These are phyloP conservation scores for Termitomyces sp. DNA, from an alignment of 768 basidiomycete species.

Conservation along the genomic window DNA sequence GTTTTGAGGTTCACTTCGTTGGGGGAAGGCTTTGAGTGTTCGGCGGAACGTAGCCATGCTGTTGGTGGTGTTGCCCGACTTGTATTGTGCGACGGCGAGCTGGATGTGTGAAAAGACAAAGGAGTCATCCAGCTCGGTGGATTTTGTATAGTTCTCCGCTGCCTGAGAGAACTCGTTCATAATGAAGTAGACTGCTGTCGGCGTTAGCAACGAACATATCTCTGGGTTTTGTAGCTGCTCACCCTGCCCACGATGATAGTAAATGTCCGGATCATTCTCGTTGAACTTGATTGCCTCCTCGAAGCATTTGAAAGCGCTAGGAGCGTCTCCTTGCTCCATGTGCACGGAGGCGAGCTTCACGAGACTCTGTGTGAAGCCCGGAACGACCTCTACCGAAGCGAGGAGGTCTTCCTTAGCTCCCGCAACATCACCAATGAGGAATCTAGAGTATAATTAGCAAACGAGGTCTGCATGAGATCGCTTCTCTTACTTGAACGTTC, in stretches of 20 bases:
- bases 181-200: constrained; percentile 77
- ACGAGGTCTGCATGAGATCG: background rate
- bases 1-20: constrained; percentile 85
- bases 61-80: constrained; percentile 67
- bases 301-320: constrained; percentile 84
- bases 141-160: constrained; percentile 86
- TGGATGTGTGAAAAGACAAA: constrained; percentile 99
- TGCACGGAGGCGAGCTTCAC: constrained; percentile 96
- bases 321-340: constrained; percentile 89
- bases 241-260: constrained; percentile 99
- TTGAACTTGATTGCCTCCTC: constrained; percentile 84
- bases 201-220: background rate
- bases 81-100: constrained; percentile 95
- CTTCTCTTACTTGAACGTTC: constrained; percentile 83
- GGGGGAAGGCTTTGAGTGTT: constrained; percentile 80
- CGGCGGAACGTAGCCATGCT: constrained; percentile 89
- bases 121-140: constrained; percentile 74
- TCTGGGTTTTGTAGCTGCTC: constrained; percentile 9
- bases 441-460: constrained; percentile 37
- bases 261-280: constrained; percentile 87
- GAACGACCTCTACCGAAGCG: constrained; percentile 63
- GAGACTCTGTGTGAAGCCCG: constrained; percentile 75
- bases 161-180: constrained; percentile 85
- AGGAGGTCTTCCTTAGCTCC: constrained; percentile 83
- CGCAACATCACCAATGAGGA: constrained; percentile 78